phyloP scores from a whole-genome alignment of 2,329 filamentous ascomycete species.

The Xylaria sp. region DNA sequence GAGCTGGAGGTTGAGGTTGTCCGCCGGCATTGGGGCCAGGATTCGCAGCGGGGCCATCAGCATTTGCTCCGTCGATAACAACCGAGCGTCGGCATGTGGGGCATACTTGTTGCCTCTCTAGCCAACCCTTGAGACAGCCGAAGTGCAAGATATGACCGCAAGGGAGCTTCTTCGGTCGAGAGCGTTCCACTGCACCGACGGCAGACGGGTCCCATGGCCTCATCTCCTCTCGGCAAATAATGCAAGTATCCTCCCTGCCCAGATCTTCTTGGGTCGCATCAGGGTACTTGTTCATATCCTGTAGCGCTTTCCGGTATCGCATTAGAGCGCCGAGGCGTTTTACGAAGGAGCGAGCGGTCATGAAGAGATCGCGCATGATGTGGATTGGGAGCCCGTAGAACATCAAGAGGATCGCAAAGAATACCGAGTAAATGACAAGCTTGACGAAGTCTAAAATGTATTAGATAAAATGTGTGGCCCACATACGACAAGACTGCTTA shows the following conservation, averaged over 20 bases:
- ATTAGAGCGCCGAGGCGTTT: conserved; percentile 90
- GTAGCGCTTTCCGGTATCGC: conserved; percentile 88
- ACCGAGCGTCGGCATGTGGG: conserved; percentile 92
- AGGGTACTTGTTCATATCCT: conserved; percentile 93
- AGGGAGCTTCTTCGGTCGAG: conserved; percentile 92
- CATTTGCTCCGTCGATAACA: conserved; percentile 64
- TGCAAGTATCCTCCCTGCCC: conserved; percentile 88
- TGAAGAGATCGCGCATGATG: conserved; percentile 93
- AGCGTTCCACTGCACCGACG: conserved; percentile 81
- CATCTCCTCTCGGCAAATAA: conserved; percentile 98
- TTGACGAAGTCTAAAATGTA: conserved; percentile 81
- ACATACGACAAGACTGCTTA: conserved; percentile 54
- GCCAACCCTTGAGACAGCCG: conserved; percentile 94
- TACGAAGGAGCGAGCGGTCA: conserved; percentile 91
- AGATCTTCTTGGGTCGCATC: conserved; percentile 92
- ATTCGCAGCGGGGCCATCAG: conserved; percentile 50
- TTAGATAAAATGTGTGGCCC: conserved; percentile 34
- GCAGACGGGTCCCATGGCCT: conserved; percentile 74
- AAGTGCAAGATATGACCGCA: conserved; percentile 97
- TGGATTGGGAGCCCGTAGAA: conserved; percentile 98
- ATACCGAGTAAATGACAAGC: conserved; percentile 85
- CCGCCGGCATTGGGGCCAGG: conserved; percentile 47
- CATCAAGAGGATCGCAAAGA: conserved; percentile 91
- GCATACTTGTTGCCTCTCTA: conserved; percentile 96
- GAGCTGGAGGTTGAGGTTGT: conserved; percentile 48